These are phyloP conservation scores for Chenopodium album DNA, from an alignment of 148 eudicot species.

Conservation along the genomic window DNA sequence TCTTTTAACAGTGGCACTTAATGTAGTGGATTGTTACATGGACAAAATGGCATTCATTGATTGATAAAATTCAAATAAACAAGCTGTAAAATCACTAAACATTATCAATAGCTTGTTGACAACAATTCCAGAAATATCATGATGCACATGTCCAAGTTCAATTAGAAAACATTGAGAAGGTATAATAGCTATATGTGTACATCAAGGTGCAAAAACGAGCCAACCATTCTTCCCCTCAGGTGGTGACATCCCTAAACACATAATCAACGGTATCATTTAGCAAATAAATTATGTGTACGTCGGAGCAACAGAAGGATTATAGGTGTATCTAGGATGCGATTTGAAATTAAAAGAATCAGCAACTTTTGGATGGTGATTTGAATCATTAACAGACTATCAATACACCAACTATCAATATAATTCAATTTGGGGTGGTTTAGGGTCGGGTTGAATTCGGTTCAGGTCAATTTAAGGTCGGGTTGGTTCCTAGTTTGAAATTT, in stretches of 20 bases:
- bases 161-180: not conserved
- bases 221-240: slow-evolving; percentile 92
- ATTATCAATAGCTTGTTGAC: not conserved
- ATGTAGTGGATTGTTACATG: no score
- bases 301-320: not conserved
- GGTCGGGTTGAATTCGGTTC: not conserved
- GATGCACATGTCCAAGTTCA: not conserved
- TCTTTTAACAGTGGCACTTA: no score
- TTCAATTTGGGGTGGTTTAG: not conserved
- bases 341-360: not conserved
- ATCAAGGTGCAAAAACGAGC: slow-evolving; percentile 91
- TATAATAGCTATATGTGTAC: slow-evolving; percentile 76
- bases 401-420: not conserved
- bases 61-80: not conserved
- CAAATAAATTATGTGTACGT: not conserved
- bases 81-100: not conserved
- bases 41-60: not conserved
- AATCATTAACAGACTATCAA: not conserved
- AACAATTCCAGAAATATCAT: not conserved
- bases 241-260: slow-evolving; percentile 73
- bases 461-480: no score
- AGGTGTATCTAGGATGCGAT: not conserved
- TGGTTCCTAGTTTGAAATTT: no score
- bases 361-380: not conserved
- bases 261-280: slow-evolving; percentile 10